Conservation (phyloP, 2,329 filamentous ascomycete species). For the Penicillium occitanis region DNA sequence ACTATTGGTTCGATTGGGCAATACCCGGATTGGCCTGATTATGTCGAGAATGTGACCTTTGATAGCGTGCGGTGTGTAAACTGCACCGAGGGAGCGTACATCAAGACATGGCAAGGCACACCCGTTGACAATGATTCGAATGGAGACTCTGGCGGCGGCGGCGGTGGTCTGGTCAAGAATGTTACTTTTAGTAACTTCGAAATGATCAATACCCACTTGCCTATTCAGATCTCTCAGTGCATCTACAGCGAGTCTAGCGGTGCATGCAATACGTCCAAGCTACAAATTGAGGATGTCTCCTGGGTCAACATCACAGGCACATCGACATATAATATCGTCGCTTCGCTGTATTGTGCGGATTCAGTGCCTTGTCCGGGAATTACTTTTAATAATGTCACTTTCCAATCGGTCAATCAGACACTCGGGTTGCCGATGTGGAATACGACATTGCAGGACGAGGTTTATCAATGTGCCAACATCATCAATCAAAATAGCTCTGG, state of each 20-base stretch:
- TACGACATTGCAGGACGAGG: constrained; percentile 34
- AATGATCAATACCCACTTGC: constrained; percentile 27
- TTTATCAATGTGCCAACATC: constrained; percentile 47
- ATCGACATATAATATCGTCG: constrained; percentile 50
- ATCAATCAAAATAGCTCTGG: constrained; percentile 25
- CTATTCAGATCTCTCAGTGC: constrained; percentile 31
- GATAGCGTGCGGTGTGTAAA: constrained; percentile 30
- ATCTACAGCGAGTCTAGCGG: constrained; percentile 25
- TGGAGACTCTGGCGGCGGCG: constrained; percentile 28
- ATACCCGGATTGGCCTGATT: constrained; percentile 37
- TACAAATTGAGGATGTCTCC: constrained; percentile 49
- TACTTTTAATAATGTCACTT: constrained; percentile 49
- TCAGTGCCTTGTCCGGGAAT: constrained; percentile 48
- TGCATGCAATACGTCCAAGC: constrained; percentile 24
- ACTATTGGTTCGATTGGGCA: constrained; percentile 45
- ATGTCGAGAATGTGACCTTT: constrained; percentile 41
- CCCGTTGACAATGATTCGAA: constrained; percentile 25
- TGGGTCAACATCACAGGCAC: constrained; percentile 55
- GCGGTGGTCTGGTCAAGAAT: constrained; percentile 28
- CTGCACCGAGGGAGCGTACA: constrained; percentile 27
- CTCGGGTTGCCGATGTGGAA: constrained; percentile 32
- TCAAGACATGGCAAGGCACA: constrained; percentile 31
- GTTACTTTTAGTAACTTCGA: constrained; percentile 28
- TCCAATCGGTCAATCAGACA: constrained; percentile 43
- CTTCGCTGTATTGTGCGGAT: constrained; percentile 48